phyloP scores from a whole-genome alignment of 257 asterid genomes.

The Coffea canephora region DNA sequence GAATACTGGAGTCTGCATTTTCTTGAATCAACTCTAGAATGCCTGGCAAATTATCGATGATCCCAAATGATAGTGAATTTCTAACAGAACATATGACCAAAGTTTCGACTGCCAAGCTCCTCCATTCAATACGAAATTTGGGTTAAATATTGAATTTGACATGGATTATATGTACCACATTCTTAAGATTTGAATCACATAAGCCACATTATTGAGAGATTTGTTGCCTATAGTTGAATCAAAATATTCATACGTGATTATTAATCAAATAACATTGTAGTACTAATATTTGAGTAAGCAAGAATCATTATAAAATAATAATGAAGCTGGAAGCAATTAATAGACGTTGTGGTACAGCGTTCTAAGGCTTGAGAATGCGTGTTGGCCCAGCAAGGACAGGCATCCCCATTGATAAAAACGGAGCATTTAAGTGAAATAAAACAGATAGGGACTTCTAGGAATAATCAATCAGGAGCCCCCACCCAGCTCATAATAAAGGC shows the following conservation, averaged over 20 bases:
- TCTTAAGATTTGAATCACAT: neutral
- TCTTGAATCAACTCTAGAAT: neutral
- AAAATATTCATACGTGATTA: neutral
- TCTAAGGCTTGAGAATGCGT: constrained; percentile 40
- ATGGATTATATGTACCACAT: too few species aligned
- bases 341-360: constrained; percentile 24
- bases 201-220: neutral
- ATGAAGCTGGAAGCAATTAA: constrained; percentile 11
- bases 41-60: too few species aligned
- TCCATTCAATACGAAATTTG: too few species aligned
- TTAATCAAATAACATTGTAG: too few species aligned
- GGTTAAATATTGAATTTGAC: neutral
- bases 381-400: constrained; percentile 40
- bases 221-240: neutral
- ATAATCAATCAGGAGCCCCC: constrained; percentile 28
- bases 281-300: too few species aligned
- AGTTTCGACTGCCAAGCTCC: too few species aligned
- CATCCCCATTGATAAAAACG: constrained; percentile 29
- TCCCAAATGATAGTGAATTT: too few species aligned
- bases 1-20: neutral
- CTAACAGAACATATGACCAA: too few species aligned
- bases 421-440: constrained; percentile 25
- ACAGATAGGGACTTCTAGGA: constrained; percentile 20
- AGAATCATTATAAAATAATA: neutral
- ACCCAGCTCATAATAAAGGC: neutral